phyloP scores from a whole-genome alignment of 2,329 filamentous ascomycete genomes.

The Pseudopithomyces chartarum region DNA sequence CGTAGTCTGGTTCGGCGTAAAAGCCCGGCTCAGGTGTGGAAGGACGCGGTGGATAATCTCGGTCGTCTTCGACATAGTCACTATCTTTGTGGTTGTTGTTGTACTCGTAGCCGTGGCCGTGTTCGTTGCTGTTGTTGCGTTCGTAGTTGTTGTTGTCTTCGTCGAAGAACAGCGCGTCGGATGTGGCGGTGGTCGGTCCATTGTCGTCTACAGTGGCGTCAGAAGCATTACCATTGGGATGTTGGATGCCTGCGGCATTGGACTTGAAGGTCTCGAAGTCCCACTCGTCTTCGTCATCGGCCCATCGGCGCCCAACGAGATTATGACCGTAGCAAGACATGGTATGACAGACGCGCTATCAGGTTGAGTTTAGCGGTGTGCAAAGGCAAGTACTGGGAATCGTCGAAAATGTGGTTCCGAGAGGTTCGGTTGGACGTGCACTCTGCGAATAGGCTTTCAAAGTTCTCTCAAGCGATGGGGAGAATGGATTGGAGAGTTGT shows the following conservation, averaged over 20 bases:
- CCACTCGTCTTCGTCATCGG: conserved; percentile 1
- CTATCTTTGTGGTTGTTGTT: too few relatives aligned
- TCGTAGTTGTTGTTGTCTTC: too few relatives aligned
- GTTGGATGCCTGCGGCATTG: background rate
- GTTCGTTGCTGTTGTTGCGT: too few relatives aligned
- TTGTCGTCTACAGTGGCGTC: too few relatives aligned
- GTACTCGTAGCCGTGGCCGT: too few relatives aligned
- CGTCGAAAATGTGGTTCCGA: too few relatives aligned
- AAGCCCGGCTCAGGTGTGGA: background rate
- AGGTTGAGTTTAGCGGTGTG: background rate
- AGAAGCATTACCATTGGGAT: background rate
- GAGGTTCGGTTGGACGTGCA: too few relatives aligned
- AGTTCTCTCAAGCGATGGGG: too few relatives aligned
- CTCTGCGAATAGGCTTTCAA: too few relatives aligned
- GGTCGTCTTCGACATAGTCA: background rate
- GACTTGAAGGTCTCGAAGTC: background rate
- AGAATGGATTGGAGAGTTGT: too few relatives aligned
- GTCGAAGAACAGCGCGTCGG: background rate
- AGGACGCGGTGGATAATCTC: background rate
- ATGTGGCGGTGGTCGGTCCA: background rate
- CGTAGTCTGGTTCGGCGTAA: background rate
- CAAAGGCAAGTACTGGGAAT: too few relatives aligned
- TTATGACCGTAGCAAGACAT: background rate
- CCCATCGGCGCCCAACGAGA: background rate
- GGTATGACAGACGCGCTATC: background rate